These are phyloP conservation scores for Xylaria sp. DNA, from an alignment of 2,329 filamentous ascomycete genomes.

Conservation along the genomic window DNA sequence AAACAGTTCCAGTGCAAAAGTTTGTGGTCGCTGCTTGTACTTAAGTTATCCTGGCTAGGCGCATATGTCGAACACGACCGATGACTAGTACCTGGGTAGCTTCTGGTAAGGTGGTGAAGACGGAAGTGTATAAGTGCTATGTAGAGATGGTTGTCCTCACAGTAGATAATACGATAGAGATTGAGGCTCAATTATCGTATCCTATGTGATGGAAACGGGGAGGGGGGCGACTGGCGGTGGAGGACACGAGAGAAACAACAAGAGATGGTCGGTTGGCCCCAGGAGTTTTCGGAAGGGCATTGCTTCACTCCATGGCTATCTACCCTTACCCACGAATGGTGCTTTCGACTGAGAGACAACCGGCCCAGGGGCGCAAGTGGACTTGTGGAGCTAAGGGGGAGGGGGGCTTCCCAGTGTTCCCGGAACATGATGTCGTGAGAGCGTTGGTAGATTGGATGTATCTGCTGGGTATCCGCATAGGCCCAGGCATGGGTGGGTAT, in stretches of 20 bases:
- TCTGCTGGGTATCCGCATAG: slow-evolving; percentile 35
- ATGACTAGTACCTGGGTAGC: not conserved
- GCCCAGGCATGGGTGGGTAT: slow-evolving; percentile 22
- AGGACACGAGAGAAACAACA: slow-evolving; percentile 47
- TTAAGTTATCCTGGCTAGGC: slow-evolving; percentile 23
- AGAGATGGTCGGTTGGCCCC: slow-evolving; percentile 46
- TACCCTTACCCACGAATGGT: slow-evolving; percentile 46
- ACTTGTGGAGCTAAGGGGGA: slow-evolving; percentile 45
- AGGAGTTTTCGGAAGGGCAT: slow-evolving; percentile 47
- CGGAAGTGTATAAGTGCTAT: not conserved
- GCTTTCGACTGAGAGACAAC: slow-evolving; percentile 44
- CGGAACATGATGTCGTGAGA: slow-evolving; percentile 45
- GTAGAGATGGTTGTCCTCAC: not conserved
- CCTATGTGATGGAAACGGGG: slow-evolving; percentile 14
- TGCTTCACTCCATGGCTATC: slow-evolving; percentile 41
- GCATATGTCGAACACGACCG: slow-evolving; percentile 24
- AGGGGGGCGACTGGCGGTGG: slow-evolving; percentile 44
- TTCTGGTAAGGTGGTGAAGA: not conserved
- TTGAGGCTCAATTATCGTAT: not conserved
- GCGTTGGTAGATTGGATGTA: slow-evolving; percentile 43
- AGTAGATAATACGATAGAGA: not conserved
- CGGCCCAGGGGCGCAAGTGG: slow-evolving; percentile 42
- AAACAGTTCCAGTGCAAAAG: not conserved
- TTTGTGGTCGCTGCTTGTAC: slow-evolving; percentile 13
- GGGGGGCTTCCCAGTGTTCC: slow-evolving; percentile 44